Percentiles rank a stretch among this genome's conserved stretches.
Evolutionary conservation across 2,329 filamentous ascomycete genomes (phyloP).

Genomic region (Chrysoporthe austroafricana): DNA sequence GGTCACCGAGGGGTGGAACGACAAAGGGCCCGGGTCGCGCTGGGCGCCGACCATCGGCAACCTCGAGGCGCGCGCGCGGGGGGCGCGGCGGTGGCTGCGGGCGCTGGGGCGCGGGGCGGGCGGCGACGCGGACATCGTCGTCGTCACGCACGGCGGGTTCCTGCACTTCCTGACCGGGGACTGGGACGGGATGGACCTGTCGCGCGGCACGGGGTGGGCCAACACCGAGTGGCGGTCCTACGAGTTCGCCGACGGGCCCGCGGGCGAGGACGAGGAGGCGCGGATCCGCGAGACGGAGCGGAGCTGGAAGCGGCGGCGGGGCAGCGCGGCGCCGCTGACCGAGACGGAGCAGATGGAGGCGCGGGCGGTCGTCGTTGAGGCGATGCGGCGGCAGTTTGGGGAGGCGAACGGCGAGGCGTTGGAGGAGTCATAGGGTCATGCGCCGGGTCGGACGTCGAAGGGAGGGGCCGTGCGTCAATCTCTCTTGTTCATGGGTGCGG

Average conservation of each 20-base stretch:
- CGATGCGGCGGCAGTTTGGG: slow-evolving; percentile 38
- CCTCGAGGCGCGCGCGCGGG: slow-evolving; percentile 64
- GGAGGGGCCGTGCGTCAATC: neutral
- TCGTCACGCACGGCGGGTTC: slow-evolving; percentile 83
- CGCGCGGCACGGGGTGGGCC: slow-evolving; percentile 56
- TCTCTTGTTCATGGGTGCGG: neutral
- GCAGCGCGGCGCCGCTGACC: slow-evolving; percentile 45
- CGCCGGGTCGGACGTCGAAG: neutral
- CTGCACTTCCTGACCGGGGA: slow-evolving; percentile 86
- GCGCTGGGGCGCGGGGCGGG: slow-evolving; percentile 45
- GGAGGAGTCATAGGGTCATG: too few species aligned
- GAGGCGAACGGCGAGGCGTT: neutral
- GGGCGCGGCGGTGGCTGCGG: slow-evolving; percentile 62
- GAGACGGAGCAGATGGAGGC: slow-evolving; percentile 52
- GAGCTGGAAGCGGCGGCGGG: slow-evolving; percentile 52
- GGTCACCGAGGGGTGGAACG: slow-evolving; percentile 71
- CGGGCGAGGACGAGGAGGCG: slow-evolving; percentile 53
- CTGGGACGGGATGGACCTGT: slow-evolving; percentile 63
- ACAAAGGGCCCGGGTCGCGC: slow-evolving; percentile 54
- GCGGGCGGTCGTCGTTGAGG: slow-evolving; percentile 42
- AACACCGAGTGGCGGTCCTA: slow-evolving; percentile 77
- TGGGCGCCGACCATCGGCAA: slow-evolving; percentile 55
- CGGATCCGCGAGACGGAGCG: slow-evolving; percentile 51
- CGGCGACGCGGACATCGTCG: slow-evolving; percentile 61
- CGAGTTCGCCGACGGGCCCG: slow-evolving; percentile 57